A percentile compares a stretch with the other conserved stretches of the same genome.
phyloP scores from a whole-genome alignment of 2,329 filamentous ascomycete species.

The Periconia sp. region DNA sequence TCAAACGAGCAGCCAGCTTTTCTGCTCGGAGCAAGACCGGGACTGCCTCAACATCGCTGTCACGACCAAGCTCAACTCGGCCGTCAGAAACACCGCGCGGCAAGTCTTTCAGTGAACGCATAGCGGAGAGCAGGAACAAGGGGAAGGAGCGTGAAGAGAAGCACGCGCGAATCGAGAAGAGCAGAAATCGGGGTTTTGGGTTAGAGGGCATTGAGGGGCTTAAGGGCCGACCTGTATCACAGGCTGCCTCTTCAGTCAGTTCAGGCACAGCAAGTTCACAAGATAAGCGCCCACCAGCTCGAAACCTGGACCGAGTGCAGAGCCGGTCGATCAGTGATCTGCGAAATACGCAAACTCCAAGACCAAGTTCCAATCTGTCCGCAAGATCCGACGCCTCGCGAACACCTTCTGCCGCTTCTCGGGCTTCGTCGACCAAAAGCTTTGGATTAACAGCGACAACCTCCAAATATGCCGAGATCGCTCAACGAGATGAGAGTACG shows the following conservation, averaged over 20 bases:
- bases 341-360: constrained; percentile 19
- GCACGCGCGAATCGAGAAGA: constrained; percentile 49
- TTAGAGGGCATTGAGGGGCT: constrained; percentile 35
- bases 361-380: constrained; percentile 31
- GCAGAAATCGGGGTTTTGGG: constrained; percentile 50
- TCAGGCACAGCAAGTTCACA: constrained; percentile 25
- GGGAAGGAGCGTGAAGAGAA: constrained; percentile 53
- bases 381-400: constrained; percentile 24
- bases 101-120: constrained; percentile 82
- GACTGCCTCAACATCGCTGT: constrained; percentile 14
- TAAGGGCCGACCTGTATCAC: constrained; percentile 30
- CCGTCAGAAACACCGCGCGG: constrained; percentile 29
- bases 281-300: constrained; percentile 22
- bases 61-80: constrained; percentile 52
- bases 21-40: constrained; percentile 15
- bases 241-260: constrained; percentile 34
- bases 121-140: constrained; percentile 68
- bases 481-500: constrained; percentile 52
- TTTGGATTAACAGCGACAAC: constrained; percentile 25
- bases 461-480: constrained; percentile 39
- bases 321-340: constrained; percentile 26
- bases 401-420: constrained; percentile 27
- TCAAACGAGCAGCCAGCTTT: constrained; percentile 70
- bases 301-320: constrained; percentile 17
- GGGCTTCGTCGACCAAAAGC: constrained; percentile 26